These are phyloP conservation scores for Dactylorhiza incarnata DNA, from an alignment of 106 monocot genomes.

Conservation along the genomic window DNA sequence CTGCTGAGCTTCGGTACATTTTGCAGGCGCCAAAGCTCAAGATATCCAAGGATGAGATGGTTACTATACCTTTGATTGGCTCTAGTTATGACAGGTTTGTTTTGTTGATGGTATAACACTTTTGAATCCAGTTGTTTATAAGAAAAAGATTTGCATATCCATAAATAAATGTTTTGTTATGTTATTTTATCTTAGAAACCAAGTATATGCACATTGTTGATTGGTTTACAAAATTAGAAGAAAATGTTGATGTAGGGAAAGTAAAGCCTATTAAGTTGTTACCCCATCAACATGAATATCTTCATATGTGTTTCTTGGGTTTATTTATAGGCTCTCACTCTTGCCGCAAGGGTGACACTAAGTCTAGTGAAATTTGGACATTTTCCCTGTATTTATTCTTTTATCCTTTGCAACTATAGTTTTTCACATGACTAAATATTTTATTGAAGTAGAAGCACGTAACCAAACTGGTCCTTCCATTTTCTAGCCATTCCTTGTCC, in stretches of 20 bases:
- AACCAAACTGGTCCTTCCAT: not conserved
- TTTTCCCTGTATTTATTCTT: not conserved
- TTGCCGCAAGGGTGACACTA: not conserved
- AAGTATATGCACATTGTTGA: not conserved
- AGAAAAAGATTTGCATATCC: not conserved
- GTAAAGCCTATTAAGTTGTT: not conserved
- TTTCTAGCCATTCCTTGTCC: not conserved
- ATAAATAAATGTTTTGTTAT: not conserved
- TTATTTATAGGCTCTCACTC: not conserved
- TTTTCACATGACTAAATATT: not conserved
- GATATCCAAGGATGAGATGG: conserved; percentile 95
- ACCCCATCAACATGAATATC: not conserved
- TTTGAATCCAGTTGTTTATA: not conserved
- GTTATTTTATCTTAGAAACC: not conserved
- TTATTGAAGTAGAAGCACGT: not conserved
- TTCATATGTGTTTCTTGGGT: not conserved
- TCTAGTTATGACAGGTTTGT: conserved; percentile 89
- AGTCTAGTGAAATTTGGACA: not conserved
- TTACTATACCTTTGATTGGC: conserved; percentile 88
- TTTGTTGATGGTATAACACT: not conserved
- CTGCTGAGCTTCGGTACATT: conserved; percentile 87
- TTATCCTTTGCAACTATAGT: not conserved
- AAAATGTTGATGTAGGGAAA: not conserved
- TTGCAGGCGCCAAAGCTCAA: conserved; percentile 96
- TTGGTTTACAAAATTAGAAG: not conserved